Evolutionary conservation across 1,139 yeast species (phyloP).

Genomic region (Diutina rugosa): DNA sequence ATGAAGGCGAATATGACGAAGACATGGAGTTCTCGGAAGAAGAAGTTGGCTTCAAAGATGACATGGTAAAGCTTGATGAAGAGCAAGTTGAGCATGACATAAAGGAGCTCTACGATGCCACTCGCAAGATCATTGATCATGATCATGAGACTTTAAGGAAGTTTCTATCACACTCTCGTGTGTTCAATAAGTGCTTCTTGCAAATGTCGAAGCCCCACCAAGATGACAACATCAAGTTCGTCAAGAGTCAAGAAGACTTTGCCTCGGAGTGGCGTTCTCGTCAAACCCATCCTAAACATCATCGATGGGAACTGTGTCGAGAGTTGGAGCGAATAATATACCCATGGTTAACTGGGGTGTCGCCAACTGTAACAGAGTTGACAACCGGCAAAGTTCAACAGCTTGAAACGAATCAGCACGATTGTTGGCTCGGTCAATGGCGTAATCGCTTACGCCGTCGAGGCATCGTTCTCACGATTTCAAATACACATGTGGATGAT

Average conservation of each 20-base stretch:
- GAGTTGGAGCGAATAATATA: constrained; percentile 25
- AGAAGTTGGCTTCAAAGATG: background rate
- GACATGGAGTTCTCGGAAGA: background rate
- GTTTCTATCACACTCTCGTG: background rate
- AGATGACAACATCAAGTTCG: background rate
- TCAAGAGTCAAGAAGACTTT: background rate
- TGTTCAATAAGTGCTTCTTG: background rate
- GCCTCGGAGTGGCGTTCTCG: background rate
- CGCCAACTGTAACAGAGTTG: background rate
- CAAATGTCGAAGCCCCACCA: background rate
- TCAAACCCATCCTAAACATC: background rate
- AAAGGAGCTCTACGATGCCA: background rate
- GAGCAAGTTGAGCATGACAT: background rate
- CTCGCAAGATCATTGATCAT: background rate
- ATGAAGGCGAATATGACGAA: background rate
- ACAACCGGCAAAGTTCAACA: background rate
- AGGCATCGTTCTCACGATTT: constrained; percentile 40
- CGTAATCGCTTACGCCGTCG: constrained; percentile 26
- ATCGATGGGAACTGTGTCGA: background rate
- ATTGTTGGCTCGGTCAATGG: constrained; percentile 14
- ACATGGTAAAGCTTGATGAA: background rate
- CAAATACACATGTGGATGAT: constrained; percentile 29
- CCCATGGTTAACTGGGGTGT: constrained; percentile 27
- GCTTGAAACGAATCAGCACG: background rate
- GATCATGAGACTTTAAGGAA: background rate